Evolutionary conservation across 2,329 filamentous ascomycete species (phyloP).

Genomic region (Ilyonectria destructans): DNA sequence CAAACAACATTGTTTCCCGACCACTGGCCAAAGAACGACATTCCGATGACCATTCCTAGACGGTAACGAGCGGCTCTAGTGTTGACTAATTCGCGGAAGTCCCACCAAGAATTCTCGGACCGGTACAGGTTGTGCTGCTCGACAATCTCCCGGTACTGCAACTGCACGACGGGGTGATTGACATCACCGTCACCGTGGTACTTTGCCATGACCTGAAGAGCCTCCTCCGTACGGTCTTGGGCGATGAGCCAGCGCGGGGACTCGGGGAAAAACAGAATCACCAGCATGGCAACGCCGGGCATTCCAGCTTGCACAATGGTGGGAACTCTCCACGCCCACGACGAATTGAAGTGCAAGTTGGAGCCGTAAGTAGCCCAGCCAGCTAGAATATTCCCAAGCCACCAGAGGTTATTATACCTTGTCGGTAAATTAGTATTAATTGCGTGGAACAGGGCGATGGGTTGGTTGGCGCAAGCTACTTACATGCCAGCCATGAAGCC

Average conservation of each 20-base stretch:
- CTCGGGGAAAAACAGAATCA: constrained; percentile 51
- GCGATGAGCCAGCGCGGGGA: constrained; percentile 59
- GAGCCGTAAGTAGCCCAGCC: constrained; percentile 65
- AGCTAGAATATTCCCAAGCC: not conserved
- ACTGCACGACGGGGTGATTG: constrained; percentile 47
- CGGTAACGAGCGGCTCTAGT: constrained; percentile 65
- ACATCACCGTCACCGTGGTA: constrained; percentile 66
- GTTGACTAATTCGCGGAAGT: constrained; percentile 68
- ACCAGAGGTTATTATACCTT: constrained; percentile 31
- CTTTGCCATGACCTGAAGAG: constrained; percentile 62
- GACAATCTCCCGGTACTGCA: constrained; percentile 57
- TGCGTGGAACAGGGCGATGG: not conserved
- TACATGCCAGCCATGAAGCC: constrained; percentile 72
- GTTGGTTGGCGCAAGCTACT: not conserved
- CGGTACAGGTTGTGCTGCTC: constrained; percentile 63
- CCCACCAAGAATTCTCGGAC: constrained; percentile 72
- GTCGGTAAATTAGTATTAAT: not conserved
- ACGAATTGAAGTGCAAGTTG: constrained; percentile 39
- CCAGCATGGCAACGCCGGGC: constrained; percentile 18
- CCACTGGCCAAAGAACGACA: constrained; percentile 69
- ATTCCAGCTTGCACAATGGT: constrained; percentile 11
- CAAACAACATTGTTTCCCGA: constrained; percentile 63
- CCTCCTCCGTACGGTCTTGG: constrained; percentile 58
- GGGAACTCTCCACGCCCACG: constrained; percentile 26
- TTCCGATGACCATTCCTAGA: constrained; percentile 65